phyloP scores from a whole-genome alignment of 169 alveolate genomes.

The Theileria luwenshuni region DNA sequence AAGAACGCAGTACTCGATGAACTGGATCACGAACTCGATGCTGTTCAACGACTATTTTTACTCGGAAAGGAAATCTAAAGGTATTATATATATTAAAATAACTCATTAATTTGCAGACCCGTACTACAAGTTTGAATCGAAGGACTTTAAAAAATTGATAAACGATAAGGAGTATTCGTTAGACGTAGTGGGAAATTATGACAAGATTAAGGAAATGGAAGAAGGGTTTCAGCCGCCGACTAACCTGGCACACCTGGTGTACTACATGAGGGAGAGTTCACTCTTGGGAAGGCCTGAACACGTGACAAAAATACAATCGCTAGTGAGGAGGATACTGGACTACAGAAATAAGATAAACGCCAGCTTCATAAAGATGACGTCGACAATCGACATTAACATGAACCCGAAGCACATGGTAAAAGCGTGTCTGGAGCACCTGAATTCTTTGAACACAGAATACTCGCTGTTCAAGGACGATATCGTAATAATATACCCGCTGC shows the following conservation, averaged over 20 bases:
- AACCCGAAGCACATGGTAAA: constrained; percentile 11
- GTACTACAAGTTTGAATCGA: not conserved
- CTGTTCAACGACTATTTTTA: constrained; percentile 12
- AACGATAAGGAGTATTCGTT: not conserved
- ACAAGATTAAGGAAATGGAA: not conserved
- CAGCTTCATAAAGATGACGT: constrained; percentile 10
- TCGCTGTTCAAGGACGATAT: constrained; percentile 5
- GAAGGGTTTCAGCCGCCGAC: not conserved
- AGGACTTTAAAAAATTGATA: not conserved
- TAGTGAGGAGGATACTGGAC: constrained; percentile 26
- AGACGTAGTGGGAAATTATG: not conserved
- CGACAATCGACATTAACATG: not conserved
- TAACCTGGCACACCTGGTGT: constrained; percentile 22
- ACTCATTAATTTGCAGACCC: not conserved
- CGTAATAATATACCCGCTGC: not conserved
- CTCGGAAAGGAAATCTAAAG: constrained; percentile 15
- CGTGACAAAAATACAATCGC: constrained; percentile 28
- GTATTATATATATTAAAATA: not conserved
- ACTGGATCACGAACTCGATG: constrained; percentile 58
- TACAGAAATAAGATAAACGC: constrained; percentile 12
- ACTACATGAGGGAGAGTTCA: not conserved
- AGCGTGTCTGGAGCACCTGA: constrained; percentile 40
- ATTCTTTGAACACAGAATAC: constrained; percentile 10
- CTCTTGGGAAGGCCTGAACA: constrained; percentile 14
- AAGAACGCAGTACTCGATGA: constrained; percentile 35